A percentile compares a stretch with the other conserved stretches of the same genome.
Evolutionary conservation across 2,329 filamentous ascomycete genomes (phyloP).

Genomic region (Cladosporium phlei): DNA sequence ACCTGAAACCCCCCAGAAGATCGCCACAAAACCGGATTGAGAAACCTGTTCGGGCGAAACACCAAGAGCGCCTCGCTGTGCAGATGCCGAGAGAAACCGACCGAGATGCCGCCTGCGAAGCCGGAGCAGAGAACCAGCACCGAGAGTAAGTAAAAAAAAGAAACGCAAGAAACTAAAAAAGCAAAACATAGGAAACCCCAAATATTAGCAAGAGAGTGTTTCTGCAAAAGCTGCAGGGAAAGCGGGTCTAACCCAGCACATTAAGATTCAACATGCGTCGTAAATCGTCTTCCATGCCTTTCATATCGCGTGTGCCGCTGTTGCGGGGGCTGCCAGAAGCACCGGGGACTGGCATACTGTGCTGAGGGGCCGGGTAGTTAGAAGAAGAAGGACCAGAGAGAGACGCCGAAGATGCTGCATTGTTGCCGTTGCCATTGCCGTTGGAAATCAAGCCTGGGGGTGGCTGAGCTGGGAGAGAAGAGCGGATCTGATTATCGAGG

Average conservation of each 20-base stretch:
- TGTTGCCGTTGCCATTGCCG: conserved; percentile 11
- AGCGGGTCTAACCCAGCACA: neutral
- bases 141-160: neutral
- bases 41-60: no score
- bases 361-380: conserved; percentile 10
- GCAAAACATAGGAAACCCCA: neutral
- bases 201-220: neutral
- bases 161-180: neutral
- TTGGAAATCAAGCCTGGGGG: conserved; percentile 13
- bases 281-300: conserved; percentile 37
- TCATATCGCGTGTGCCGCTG: conserved; percentile 25
- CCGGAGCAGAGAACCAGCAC: neutral
- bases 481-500: conserved; percentile 30
- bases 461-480: conserved; percentile 14
- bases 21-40: no score
- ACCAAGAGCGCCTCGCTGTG: conserved; percentile 8
- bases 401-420: neutral
- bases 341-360: conserved; percentile 6
- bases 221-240: neutral
- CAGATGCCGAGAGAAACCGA: neutral
- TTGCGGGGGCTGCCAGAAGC: conserved; percentile 3
- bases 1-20: no score
- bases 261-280: conserved; percentile 36
- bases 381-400: neutral
- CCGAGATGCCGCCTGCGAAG: neutral